These are phyloP conservation scores for Phytopythium sindhum DNA, from an alignment of 352 stramenopile genomes.

Conservation along the genomic window DNA sequence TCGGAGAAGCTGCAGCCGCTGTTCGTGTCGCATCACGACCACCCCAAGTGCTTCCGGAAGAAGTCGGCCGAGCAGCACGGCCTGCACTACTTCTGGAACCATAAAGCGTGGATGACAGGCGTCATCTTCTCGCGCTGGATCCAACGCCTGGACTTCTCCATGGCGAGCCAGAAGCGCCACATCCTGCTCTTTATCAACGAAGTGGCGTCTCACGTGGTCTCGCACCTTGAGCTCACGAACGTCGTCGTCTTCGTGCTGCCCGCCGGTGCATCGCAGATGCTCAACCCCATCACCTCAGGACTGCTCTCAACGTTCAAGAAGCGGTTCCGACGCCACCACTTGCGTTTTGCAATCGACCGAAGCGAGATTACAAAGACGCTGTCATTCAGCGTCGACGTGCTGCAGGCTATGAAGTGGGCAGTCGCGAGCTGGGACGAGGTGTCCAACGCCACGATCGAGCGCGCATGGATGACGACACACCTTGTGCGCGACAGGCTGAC, in stretches of 20 bases:
- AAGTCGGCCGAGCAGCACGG: constrained; percentile 76
- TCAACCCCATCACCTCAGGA: constrained; percentile 66
- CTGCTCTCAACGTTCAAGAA: constrained; percentile 71
- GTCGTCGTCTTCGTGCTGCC: constrained; percentile 65
- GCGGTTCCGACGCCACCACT: constrained; percentile 65
- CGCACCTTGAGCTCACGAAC: constrained; percentile 73
- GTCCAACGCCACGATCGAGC: constrained; percentile 61
- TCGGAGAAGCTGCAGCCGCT: constrained; percentile 76
- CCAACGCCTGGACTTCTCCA: constrained; percentile 74
- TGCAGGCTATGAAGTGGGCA: constrained; percentile 83
- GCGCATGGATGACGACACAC: constrained; percentile 59
- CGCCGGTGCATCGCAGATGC: constrained; percentile 41
- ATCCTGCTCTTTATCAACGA: constrained; percentile 81
- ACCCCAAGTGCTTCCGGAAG: constrained; percentile 74
- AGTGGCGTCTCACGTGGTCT: constrained; percentile 68
- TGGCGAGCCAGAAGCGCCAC: constrained; percentile 69
- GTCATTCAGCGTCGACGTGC: constrained; percentile 60
- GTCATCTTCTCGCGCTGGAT: constrained; percentile 84
- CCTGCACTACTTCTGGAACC: constrained; percentile 83
- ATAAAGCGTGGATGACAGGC: constrained; percentile 80
- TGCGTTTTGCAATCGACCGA: constrained; percentile 64
- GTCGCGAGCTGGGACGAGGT: constrained; percentile 68
- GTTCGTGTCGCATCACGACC: constrained; percentile 77
- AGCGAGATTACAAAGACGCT: constrained; percentile 37
- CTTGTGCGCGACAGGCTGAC: constrained; percentile 50